Conservation (phyloP, 495 filamentous ascomycete species). For the Penicillium riverlandense region DNA sequence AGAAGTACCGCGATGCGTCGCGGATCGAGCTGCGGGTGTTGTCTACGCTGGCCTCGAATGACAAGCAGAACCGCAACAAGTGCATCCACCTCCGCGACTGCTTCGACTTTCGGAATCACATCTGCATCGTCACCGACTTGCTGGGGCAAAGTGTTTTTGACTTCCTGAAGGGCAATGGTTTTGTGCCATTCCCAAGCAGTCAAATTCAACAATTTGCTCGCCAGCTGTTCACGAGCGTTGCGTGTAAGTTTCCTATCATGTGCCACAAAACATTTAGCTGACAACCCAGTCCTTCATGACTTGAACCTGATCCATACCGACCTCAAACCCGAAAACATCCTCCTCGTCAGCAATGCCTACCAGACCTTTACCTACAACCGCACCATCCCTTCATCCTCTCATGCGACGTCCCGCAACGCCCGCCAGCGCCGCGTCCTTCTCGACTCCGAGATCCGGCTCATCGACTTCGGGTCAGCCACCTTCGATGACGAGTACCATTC, state of each 20-base stretch:
- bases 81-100: slow-evolving; percentile 97
- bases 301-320: slow-evolving; percentile 98
- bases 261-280: slow-evolving; percentile 1
- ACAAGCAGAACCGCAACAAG: slow-evolving; percentile 85
- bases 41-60: slow-evolving; percentile 83
- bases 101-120: slow-evolving; percentile 96
- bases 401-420: slow-evolving; percentile 65
- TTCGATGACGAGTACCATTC: slow-evolving; percentile 99
- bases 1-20: slow-evolving; percentile 96
- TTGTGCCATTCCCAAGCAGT: slow-evolving; percentile 97
- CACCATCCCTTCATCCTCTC: slow-evolving; percentile 85
- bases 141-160: slow-evolving; percentile 97
- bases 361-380: slow-evolving; percentile 97
- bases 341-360: slow-evolving; percentile 81
- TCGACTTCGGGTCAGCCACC: slow-evolving; percentile 96
- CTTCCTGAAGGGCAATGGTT: slow-evolving; percentile 89
- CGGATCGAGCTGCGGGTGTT: slow-evolving; percentile 91
- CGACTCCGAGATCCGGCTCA: slow-evolving; percentile 92
- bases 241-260: slow-evolving; percentile 57
- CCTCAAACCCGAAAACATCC: slow-evolving; percentile 96
- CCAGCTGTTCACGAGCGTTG: slow-evolving; percentile 95
- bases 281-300: slow-evolving; percentile 77
- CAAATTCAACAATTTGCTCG: slow-evolving; percentile 96
- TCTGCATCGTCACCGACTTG: slow-evolving; percentile 97
- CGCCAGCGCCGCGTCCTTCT: slow-evolving; percentile 82